Evolutionary conservation across 345 rosid genomes (phyloP), one percentile per base, ranked within the genome.

Genomic region (Hevea brasiliensis): DNA sequence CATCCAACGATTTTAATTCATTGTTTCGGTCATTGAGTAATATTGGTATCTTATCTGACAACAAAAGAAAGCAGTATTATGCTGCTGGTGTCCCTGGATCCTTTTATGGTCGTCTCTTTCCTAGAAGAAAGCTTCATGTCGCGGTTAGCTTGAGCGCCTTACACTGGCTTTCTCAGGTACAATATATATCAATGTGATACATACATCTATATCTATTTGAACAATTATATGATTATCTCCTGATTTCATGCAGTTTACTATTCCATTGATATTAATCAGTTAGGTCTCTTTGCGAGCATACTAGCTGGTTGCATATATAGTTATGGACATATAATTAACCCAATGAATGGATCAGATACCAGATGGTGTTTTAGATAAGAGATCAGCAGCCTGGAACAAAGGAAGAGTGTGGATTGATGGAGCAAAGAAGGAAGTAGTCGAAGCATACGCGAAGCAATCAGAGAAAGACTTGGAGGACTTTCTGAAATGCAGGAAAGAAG

Each of bases 121-220:
- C 91, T 0, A 82, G 65, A 63, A 83, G 75, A 62, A 82, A 83
- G 61, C 80, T 85, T 70, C 88, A 88, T 78, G 82, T 88, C 53
- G 86, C 85, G 21, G 82, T 85, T 63, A 85, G 87, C 88, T 71
- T 88, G 76, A 88, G 85, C 77, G 89, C 91, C 70, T 75, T 88
- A 68, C 91, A 88, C 70, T 88, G 91, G 91, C 89, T 88, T 70
- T 88, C 91, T 53, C 78, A 82, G 89, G 91, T 85, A 73, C 4
- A 32, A 32, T 32, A 32, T 32, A 32, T n/a, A n/a, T n/a, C n/a
- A n/a, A n/a, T n/a, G n/a, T n/a, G n/a, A n/a, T n/a, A n/a, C n/a
- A n/a, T n/a, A n/a, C n/a, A n/a, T n/a, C n/a, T n/a, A n/a, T n/a
- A n/a, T n/a, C n/a, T n/a, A n/a, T n/a, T n/a, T n/a, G n/a, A n/a